Evolutionary conservation across 2,329 filamentous ascomycete species (phyloP).

Genomic region (Chaetomium sp.): DNA sequence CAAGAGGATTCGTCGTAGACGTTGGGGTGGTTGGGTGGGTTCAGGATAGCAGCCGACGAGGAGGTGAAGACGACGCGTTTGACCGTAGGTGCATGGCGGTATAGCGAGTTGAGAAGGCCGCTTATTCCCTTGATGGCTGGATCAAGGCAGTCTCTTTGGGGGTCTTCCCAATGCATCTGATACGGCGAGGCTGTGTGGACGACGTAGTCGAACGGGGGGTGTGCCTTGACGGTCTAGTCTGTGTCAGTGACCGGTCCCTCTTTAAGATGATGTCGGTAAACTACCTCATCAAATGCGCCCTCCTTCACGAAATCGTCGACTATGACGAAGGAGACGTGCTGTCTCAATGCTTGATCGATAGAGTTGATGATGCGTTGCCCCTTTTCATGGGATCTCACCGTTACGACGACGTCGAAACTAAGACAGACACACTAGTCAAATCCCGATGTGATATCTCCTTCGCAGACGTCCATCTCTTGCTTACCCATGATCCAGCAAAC

Average conservation of each 20-base stretch:
- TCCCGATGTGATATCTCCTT: not conserved
- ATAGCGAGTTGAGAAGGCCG: slow-evolving; percentile 52
- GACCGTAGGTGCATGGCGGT: slow-evolving; percentile 51
- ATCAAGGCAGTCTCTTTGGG: slow-evolving; percentile 52
- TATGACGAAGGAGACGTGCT: slow-evolving; percentile 50
- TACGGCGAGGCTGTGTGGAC: slow-evolving; percentile 76
- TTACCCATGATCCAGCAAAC: slow-evolving; percentile 48
- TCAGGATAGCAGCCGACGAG: slow-evolving; percentile 49
- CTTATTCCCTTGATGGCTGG: slow-evolving; percentile 58
- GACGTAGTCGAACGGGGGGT: slow-evolving; percentile 67
- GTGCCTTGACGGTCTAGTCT: slow-evolving; percentile 43
- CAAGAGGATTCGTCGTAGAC: slow-evolving; percentile 47
- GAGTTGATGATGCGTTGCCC: slow-evolving; percentile 48
- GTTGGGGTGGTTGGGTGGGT: slow-evolving; percentile 41
- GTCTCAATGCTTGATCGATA: slow-evolving; percentile 47
- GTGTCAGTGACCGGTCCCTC: not conserved
- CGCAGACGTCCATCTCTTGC: not conserved
- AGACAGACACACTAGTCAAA: too few species aligned
- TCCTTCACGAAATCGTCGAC: slow-evolving; percentile 72
- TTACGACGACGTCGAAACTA: slow-evolving; percentile 49
- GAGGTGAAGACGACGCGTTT: slow-evolving; percentile 63
- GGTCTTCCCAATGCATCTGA: slow-evolving; percentile 63
- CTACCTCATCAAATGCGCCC: slow-evolving; percentile 66
- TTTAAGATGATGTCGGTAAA: too few species aligned
- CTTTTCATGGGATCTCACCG: slow-evolving; percentile 52